These are phyloP conservation scores for Salix purpurea DNA, from an alignment of 345 rosid species.

Conservation along the genomic window DNA sequence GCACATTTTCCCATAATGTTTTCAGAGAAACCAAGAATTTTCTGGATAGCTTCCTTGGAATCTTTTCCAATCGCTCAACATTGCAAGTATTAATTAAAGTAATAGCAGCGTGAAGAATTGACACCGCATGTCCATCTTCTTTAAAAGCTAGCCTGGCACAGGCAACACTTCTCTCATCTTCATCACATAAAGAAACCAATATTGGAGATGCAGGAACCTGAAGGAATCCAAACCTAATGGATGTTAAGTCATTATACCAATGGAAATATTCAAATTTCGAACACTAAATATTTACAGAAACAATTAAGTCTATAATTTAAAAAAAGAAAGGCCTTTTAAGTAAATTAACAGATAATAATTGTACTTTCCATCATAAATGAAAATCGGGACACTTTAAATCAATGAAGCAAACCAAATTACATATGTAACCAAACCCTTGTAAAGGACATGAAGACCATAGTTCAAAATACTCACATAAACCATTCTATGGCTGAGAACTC, in stretches of 20 bases:
- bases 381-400: neutral
- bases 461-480: conserved; percentile 39
- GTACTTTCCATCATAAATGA: neutral
- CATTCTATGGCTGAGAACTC: conserved; percentile 35
- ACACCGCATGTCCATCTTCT: conserved; percentile 27
- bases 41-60: conserved; percentile 29
- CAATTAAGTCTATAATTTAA: neutral
- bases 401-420: neutral
- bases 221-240: conserved; percentile 36
- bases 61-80: conserved; percentile 30
- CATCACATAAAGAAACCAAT: conserved; percentile 17
- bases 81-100: conserved; percentile 42
- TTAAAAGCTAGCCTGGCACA: conserved; percentile 20
- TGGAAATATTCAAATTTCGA: neutral
- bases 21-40: conserved; percentile 28
- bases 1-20: conserved; percentile 37
- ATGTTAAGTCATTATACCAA: conserved; percentile 17
- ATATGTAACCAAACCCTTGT: neutral
- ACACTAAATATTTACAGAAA: neutral
- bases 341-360: neutral
- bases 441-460: neutral
- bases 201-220: conserved; percentile 35
- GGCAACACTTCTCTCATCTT: conserved; percentile 14
- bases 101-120: conserved; percentile 35
- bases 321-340: neutral